Conservation (phyloP, 2,329 filamentous ascomycete species). For the Hysterium pulicare region DNA sequence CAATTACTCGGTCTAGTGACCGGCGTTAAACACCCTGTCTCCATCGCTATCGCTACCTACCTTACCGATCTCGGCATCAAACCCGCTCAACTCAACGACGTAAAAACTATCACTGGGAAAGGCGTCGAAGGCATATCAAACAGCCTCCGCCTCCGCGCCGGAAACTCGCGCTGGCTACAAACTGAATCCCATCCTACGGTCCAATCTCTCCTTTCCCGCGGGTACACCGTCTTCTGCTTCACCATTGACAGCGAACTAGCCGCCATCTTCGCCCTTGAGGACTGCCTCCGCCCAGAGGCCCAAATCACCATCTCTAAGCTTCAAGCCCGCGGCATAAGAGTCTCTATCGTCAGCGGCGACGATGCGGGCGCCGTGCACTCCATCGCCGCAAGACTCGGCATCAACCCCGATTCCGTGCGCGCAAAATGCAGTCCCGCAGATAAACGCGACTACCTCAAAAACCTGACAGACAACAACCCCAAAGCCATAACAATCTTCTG, state of each 20-base stretch:
- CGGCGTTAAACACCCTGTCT: conserved; percentile 52
- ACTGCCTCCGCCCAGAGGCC: conserved; percentile 50
- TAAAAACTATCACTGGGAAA: conserved; percentile 40
- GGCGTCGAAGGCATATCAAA: conserved; percentile 42
- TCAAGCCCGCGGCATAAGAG: conserved; percentile 42
- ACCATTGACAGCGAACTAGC: conserved; percentile 43
- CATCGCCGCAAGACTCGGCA: conserved; percentile 38
- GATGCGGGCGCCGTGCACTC: conserved; percentile 47
- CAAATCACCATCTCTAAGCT: conserved; percentile 51
- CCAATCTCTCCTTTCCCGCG: conserved; percentile 14
- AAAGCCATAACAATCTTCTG: conserved; percentile 56
- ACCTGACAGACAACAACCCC: conserved; percentile 11
- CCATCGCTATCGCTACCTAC: conserved; percentile 45
- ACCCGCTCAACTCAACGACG: conserved; percentile 8
- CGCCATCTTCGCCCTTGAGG: conserved; percentile 51
- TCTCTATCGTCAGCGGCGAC: conserved; percentile 59
- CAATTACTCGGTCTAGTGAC: conserved; percentile 39
- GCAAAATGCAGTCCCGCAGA: conserved; percentile 48
- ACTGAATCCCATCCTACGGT: conserved; percentile 46
- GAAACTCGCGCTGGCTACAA: conserved; percentile 49
- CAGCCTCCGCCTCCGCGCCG: conserved; percentile 37
- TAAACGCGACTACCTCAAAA: conserved; percentile 53
- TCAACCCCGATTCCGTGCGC: conserved; percentile 44
- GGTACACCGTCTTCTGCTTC: conserved; percentile 50
- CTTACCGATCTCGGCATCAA: conserved; percentile 28